Conservation (phyloP, 2,329 filamentous ascomycete genomes). For the Pezicula radicicola region DNA sequence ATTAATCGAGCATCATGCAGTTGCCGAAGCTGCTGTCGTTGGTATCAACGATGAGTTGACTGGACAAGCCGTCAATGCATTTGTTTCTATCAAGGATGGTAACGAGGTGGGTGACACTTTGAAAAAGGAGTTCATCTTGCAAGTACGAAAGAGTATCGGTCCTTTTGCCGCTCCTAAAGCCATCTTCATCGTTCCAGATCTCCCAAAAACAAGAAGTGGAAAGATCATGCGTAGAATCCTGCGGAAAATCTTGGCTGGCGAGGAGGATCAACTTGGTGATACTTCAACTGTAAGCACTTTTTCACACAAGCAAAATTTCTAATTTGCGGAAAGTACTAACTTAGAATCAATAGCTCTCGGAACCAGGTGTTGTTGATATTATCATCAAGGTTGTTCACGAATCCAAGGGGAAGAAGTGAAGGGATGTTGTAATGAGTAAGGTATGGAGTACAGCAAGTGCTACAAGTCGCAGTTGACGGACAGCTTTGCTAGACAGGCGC, state of each 20-base stretch:
- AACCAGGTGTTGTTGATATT: constrained; percentile 83
- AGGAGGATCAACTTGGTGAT: constrained; percentile 96
- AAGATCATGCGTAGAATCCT: constrained; percentile 99
- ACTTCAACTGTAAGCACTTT: constrained; percentile 66
- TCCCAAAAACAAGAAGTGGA: constrained; percentile 94
- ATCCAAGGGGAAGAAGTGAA: constrained; percentile 22
- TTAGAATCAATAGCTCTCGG: constrained; percentile 62
- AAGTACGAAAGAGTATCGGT: constrained; percentile 95
- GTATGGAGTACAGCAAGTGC: background rate
- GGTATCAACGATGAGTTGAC: constrained; percentile 92
- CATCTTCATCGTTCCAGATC: constrained; percentile 84
- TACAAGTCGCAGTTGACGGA: no score
- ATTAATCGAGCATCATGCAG: constrained; percentile 83
- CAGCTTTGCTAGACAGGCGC: no score
- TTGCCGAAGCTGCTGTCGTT: constrained; percentile 94
- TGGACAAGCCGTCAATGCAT: constrained; percentile 95
- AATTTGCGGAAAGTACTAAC: constrained; percentile 10
- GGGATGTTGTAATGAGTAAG: background rate
- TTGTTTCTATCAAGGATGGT: constrained; percentile 87
- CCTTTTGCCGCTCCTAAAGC: constrained; percentile 96
- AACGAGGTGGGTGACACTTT: constrained; percentile 74
- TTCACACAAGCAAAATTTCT: background rate
- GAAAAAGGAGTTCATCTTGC: constrained; percentile 89
- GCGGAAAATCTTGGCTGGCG: constrained; percentile 93
- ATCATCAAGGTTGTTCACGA: constrained; percentile 73